These are phyloP conservation scores for Trichophyton simii DNA, from an alignment of 2,329 filamentous ascomycete genomes.

Conservation along the genomic window DNA sequence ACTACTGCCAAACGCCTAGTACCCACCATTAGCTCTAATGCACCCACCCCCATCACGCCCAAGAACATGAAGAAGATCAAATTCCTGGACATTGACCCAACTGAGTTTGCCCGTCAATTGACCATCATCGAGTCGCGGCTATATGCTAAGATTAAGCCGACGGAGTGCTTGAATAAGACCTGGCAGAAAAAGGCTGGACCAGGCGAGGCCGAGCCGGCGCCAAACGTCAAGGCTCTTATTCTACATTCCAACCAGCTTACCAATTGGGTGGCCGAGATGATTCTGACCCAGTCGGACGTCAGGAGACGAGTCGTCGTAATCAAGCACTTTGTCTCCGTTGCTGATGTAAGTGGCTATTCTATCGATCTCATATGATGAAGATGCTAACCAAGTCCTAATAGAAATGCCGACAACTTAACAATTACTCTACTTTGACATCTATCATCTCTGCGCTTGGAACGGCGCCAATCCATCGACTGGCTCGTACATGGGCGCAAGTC, in stretches of 20 bases:
- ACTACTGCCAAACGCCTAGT: slow-evolving; percentile 74
- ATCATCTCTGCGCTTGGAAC: slow-evolving; percentile 94
- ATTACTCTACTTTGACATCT: slow-evolving; percentile 92
- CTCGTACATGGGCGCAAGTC: slow-evolving; percentile 87
- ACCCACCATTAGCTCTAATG: slow-evolving; percentile 68
- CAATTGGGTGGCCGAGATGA: slow-evolving; percentile 99
- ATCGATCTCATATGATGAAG: background rate
- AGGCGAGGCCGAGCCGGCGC: slow-evolving; percentile 55
- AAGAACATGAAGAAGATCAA: slow-evolving; percentile 99
- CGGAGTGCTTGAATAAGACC: slow-evolving; percentile 94
- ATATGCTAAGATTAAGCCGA: slow-evolving; percentile 90
- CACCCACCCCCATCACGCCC: slow-evolving; percentile 79
- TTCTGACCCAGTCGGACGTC: slow-evolving; percentile 82
- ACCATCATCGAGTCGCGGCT: slow-evolving; percentile 93
- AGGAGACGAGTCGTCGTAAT: slow-evolving; percentile 95
- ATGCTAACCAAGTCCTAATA: slow-evolving; percentile 24
- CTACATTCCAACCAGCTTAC: slow-evolving; percentile 97
- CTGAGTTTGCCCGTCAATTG: slow-evolving; percentile 92
- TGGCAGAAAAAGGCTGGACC: slow-evolving; percentile 93
- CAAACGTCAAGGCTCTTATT: slow-evolving; percentile 92
- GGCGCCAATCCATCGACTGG: slow-evolving; percentile 84
- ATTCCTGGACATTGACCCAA: slow-evolving; percentile 90
- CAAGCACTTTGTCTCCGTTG: slow-evolving; percentile 93
- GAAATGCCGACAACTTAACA: slow-evolving; percentile 91
- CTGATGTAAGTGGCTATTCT: slow-evolving; percentile 52